Evolutionary conservation across 73 alveolate species (phyloP).

Genomic region (Breviolum minutum): DNA sequence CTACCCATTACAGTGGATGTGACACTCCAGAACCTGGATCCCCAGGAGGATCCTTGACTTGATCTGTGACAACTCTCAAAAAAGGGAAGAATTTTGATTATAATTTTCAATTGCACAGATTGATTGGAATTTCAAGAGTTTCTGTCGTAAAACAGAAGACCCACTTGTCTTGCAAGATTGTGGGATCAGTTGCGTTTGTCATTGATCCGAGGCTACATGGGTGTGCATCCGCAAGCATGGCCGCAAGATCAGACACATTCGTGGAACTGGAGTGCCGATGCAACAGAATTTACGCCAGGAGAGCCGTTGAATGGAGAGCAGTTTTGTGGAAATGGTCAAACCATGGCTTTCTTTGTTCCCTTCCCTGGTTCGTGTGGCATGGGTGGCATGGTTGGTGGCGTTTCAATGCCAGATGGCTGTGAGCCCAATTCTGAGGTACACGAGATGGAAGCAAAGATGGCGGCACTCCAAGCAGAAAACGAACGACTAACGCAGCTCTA

Average conservation of each 20-base stretch:
- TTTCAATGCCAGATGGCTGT: neutral
- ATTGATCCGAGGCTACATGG: slow-evolving; percentile 16
- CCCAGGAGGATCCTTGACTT: slow-evolving; percentile 12
- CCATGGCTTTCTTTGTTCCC: slow-evolving; percentile 30
- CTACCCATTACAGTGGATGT: slow-evolving; percentile 14
- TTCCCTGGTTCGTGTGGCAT: slow-evolving; percentile 55
- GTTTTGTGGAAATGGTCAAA: slow-evolving; percentile 44
- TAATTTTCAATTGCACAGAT: too few species aligned
- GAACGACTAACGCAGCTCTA: slow-evolving; percentile 7
- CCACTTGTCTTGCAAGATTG: too few species aligned
- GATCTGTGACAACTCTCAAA: too few species aligned
- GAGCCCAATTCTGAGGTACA: neutral
- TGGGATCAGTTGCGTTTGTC: neutral
- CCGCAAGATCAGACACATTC: neutral
- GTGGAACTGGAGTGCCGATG: slow-evolving; percentile 45
- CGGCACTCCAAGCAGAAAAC: slow-evolving; percentile 9
- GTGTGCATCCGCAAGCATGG: slow-evolving; percentile 55
- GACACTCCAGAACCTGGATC: slow-evolving; percentile 57
- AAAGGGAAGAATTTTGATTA: too few species aligned
- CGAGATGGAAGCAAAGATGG: slow-evolving; percentile 44
- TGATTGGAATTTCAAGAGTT: too few species aligned
- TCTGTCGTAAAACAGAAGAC: too few species aligned
- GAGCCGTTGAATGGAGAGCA: slow-evolving; percentile 8
- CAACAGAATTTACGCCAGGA: slow-evolving; percentile 42
- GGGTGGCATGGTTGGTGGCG: slow-evolving; percentile 42